Base-by-base conservation (phyloP, 768 basidiomycete genomes). In the Hericium coralloides region DNA sequence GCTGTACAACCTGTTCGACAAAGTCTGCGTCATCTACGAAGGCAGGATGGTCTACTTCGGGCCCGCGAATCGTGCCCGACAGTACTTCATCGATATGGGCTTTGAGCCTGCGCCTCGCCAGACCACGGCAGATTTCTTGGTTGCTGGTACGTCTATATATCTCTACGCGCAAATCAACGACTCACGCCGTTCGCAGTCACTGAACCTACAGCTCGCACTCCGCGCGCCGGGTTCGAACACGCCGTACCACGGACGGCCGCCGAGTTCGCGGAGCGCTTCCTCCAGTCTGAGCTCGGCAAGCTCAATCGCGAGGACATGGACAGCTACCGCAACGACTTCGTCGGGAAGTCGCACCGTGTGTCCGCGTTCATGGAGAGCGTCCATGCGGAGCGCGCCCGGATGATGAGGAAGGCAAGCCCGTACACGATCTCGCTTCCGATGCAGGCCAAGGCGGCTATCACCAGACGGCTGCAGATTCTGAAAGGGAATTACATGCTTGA, bases 21-120 rank as follows among this genome's bases (percentile, higher is more conserved):
- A 91, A 66, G 86, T 92, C 37, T 83, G 85, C 66, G 80, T 92
- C 38, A 78, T 93, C 64, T 80, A 85, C 69, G 85, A 85, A 57
- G 87, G 89, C 3, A 72, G 75, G 38, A 84, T 86, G 77, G 82
- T 81, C 25, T 93, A 85, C 72, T 92, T 80, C 56, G 91, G 91
- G 2, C 80, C 80, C 6, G 81, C 82, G 2, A 70, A 76, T 49
- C 70, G 79, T 58, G 91, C 89, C 0, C 74, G 80, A 52, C 72
- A 81, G 58, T 89, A 91, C 68, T 89, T 93, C 74, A 73, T 85
- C 57, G 77, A 83, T 59, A 79, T 88, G 76, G 82, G 84, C 12
- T 81, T 76, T 62, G 70, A 73, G 59, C 80, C 81, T 26, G 73
- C 72, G 14, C 73, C 80, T 56, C 70, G 82, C 20, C 82, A 84